Conservation (phyloP, 164 flowering plant genomes). For the Vitis labrusca region DNA sequence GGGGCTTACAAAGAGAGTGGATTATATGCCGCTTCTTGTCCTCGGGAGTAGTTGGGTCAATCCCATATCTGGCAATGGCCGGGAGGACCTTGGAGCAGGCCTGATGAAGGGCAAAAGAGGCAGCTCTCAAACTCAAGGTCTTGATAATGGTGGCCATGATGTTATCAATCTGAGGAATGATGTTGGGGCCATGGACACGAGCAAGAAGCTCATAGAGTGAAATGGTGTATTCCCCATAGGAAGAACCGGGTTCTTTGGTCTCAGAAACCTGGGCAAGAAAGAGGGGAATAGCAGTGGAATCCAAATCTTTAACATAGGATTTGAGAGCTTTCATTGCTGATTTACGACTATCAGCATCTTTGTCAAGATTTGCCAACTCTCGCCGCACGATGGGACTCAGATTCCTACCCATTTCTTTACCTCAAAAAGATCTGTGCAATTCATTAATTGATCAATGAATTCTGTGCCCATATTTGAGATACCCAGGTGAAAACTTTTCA, state of each 20-base stretch:
- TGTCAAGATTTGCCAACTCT: constrained; percentile 85
- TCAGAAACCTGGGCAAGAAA: constrained; percentile 90
- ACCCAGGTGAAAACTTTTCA: neutral
- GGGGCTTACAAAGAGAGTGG: constrained; percentile 78
- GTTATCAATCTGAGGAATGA: constrained; percentile 74
- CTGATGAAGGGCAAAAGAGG: constrained; percentile 85
- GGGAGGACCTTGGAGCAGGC: constrained; percentile 94
- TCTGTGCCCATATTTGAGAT: neutral
- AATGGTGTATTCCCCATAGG: constrained; percentile 73
- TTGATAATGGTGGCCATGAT: constrained; percentile 80
- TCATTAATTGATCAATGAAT: neutral
- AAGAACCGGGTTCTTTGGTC: constrained; percentile 55
- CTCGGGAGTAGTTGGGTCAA: constrained; percentile 71
- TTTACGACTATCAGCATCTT: constrained; percentile 86
- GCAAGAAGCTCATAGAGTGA: constrained; percentile 91
- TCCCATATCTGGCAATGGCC: constrained; percentile 84
- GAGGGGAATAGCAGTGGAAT: constrained; percentile 70
- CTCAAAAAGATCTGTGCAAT: neutral
- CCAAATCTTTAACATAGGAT: constrained; percentile 79
- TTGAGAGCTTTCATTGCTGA: constrained; percentile 90
- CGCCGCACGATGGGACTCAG: constrained; percentile 58
- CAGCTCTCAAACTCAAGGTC: constrained; percentile 79
- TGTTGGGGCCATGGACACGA: constrained; percentile 75
- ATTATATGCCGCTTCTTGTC: constrained; percentile 69
- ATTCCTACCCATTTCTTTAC: constrained; percentile 67